Conservation (phyloP, 768 basidiomycete genomes). For the Tylopilus sp. region DNA sequence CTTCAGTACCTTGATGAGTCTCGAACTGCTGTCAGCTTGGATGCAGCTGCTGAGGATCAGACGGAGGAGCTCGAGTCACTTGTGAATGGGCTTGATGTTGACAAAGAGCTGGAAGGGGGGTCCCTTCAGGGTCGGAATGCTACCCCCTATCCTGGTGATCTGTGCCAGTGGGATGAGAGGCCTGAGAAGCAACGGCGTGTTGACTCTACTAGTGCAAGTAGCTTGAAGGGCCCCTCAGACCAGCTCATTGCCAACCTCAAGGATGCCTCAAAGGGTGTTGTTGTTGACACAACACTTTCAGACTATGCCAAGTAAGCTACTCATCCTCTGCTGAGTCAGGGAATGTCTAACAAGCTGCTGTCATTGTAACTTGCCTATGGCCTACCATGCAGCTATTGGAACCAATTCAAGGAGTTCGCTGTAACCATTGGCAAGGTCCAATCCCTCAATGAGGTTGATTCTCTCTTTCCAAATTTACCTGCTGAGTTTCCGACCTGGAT, state of each 20-base stretch:
- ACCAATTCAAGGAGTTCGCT: background rate
- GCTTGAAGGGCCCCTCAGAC: too few relatives aligned
- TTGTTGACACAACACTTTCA: background rate
- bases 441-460: background rate
- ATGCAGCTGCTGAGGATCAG: background rate
- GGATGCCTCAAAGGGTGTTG: background rate
- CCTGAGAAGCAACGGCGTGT: too few relatives aligned
- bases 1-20: background rate
- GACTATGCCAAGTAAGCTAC: background rate
- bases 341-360: too few relatives aligned
- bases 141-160: too few relatives aligned
- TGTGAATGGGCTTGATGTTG: background rate
- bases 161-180: too few relatives aligned
- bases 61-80: background rate
- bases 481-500: background rate
- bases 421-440: background rate
- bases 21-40: background rate
- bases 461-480: background rate
- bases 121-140: background rate
- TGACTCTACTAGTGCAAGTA: too few relatives aligned
- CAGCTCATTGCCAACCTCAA: background rate
- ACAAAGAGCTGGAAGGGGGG: background rate
- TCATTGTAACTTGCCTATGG: too few relatives aligned
- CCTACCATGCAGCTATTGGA: background rate
- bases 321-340: too few relatives aligned